Evolutionary conservation across 129 eudicot genomes (phyloP).

Genomic region (Lonicera japonica): DNA sequence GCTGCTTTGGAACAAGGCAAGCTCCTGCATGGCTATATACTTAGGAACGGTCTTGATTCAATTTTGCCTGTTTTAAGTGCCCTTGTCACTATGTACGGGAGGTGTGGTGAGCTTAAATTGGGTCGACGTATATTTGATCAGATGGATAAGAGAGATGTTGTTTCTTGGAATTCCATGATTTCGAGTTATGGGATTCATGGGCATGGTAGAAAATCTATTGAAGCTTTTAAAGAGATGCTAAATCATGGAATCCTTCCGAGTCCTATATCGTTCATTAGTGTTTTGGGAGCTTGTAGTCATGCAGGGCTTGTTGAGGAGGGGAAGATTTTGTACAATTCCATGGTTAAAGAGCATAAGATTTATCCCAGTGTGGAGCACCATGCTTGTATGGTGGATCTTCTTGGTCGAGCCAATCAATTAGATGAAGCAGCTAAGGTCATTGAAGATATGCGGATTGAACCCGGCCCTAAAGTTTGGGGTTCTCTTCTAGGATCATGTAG

Average conservation of each 20-base stretch:
- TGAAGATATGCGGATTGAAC: slow-evolving; percentile 69
- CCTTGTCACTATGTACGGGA: slow-evolving; percentile 69
- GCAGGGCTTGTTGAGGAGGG: slow-evolving; percentile 77
- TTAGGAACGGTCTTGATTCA: slow-evolving; percentile 73
- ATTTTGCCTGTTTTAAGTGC: slow-evolving; percentile 77
- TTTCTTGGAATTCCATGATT: slow-evolving; percentile 91
- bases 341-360: slow-evolving; percentile 48
- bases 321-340: slow-evolving; percentile 58
- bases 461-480: slow-evolving; percentile 91
- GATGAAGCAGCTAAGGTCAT: slow-evolving; percentile 76
- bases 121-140: slow-evolving; percentile 56
- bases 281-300: slow-evolving; percentile 92
- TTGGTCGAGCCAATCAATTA: slow-evolving; percentile 82
- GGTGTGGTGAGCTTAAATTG: slow-evolving; percentile 64
- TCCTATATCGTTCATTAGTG: slow-evolving; percentile 64
- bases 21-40: slow-evolving; percentile 65
- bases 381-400: slow-evolving; percentile 93
- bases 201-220: slow-evolving; percentile 59
- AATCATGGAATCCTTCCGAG: slow-evolving; percentile 42
- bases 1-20: slow-evolving; percentile 83
- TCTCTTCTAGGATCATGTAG: slow-evolving; percentile 89
- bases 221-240: slow-evolving; percentile 58
- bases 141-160: slow-evolving; percentile 70
- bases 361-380: slow-evolving; percentile 68
- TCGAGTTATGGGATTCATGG: slow-evolving; percentile 88